phyloP scores from a whole-genome alignment of 306 rosid genomes.

The Cicer chorassanicum region DNA sequence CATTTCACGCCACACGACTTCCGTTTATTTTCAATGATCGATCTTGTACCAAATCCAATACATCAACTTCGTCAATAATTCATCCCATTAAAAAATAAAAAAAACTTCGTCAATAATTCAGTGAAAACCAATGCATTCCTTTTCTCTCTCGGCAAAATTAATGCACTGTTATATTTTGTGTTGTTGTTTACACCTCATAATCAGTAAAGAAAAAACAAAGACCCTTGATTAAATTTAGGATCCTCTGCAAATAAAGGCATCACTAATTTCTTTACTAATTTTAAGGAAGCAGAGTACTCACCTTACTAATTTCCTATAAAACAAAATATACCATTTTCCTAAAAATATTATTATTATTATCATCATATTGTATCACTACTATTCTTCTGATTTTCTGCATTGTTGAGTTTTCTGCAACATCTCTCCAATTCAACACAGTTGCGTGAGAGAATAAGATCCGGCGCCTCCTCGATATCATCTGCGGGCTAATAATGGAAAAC shows the following conservation, averaged over 20 bases:
- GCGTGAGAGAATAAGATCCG: constrained; percentile 53
- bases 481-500: constrained; percentile 59
- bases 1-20: neutral
- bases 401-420: constrained; percentile 24
- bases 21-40: neutral
- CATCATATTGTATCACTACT: neutral
- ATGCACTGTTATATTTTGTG: no score
- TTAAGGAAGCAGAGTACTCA: neutral
- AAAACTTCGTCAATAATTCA: no score
- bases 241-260: neutral
- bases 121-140: no score
- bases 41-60: neutral
- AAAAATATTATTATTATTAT: neutral
- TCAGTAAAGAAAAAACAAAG: constrained; percentile 3
- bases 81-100: no score
- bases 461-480: constrained; percentile 68
- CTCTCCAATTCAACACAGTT: constrained; percentile 48
- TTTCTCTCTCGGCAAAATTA: no score
- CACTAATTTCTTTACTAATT: neutral
- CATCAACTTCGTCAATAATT: neutral
- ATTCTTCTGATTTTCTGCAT: constrained; percentile 10
- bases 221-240: neutral
- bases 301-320: neutral
- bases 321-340: neutral
- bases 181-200: neutral